Base-by-base conservation (phyloP, 208 protist genomes). In the Crithidia acanthocephali region DNA sequence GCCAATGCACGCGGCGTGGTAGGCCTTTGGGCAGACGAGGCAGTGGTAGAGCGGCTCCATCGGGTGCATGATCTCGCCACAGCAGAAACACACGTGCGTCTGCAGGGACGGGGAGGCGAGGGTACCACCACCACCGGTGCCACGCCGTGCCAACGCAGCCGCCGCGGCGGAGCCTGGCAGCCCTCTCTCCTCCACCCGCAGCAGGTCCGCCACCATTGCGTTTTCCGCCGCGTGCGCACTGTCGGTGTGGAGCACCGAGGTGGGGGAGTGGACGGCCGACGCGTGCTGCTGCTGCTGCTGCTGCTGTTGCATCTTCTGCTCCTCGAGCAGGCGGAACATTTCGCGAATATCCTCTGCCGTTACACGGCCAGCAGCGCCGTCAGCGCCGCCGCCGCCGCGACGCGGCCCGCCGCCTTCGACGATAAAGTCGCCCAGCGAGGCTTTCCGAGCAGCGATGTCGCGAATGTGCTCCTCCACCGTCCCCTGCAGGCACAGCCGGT, bases 381-480 rank as follows among this genome's bases (percentile, higher is more conserved):
- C 58, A 9, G 4, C 44, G 28, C 22, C 23, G 35, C 35, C 23
- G 23, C 45, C 11, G 93, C 28, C 13, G 23, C 20, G n/a, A 67
- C 72, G 35, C 35, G 35, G 35, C 35, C 1, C 32, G 10, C 81
- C 86, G 44, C 81, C 86, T 18, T 92, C 82, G 13, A 99, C 85
- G 51, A 99, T 95, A 57, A 95, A 96, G 74, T 97, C 88, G 20
- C 98, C 98, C 1, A 99, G 72, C 27, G 91, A 95, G 2, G 98
- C 81, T 65, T 99, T 99, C 16, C 87, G 83, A 11, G 89, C 84
- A 0, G 98, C 97, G n/a, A 92, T 76, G 50, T 93, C 86, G 55
- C 95, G 89, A 72, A 99, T 99, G 70, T 95, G 83, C 74, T 99
- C 93, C 82, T 99, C 98, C 44, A 99, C 81, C 6, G 97, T 98